phyloP scores from a whole-genome alignment of 805 yeast species.

The Metschnikowia peoriensis region DNA sequence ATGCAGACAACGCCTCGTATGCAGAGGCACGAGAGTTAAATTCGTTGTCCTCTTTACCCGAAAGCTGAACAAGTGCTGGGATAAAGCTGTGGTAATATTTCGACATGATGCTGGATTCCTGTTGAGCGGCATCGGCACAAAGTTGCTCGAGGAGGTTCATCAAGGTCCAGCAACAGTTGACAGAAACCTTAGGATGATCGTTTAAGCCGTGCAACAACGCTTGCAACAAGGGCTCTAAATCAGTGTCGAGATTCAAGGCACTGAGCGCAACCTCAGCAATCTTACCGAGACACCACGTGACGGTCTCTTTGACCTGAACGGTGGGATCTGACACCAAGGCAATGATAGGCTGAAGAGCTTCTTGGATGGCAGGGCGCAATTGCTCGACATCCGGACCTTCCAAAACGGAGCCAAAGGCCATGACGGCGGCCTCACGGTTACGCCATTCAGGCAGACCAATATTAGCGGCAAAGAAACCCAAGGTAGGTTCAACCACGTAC shows the following conservation, averaged over 20 bases:
- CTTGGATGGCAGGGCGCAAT: conserved; percentile 64
- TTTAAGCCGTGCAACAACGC: conserved; percentile 78
- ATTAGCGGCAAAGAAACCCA: conserved; percentile 78
- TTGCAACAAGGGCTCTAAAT: conserved; percentile 67
- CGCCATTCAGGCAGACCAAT: conserved; percentile 66
- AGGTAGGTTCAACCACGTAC: conserved; percentile 80
- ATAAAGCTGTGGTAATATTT: conserved; percentile 68
- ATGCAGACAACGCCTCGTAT: conserved; percentile 83
- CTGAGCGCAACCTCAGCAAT: conserved; percentile 84
- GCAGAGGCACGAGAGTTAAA: conserved; percentile 91
- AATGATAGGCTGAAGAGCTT: conserved; percentile 81
- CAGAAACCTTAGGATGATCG: conserved; percentile 89
- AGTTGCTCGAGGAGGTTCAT: conserved; percentile 89
- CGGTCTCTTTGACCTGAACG: conserved; percentile 91
- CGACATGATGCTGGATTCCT: conserved; percentile 63
- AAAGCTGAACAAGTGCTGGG: conserved; percentile 66
- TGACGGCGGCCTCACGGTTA: conserved; percentile 92
- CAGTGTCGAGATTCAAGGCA: conserved; percentile 63
- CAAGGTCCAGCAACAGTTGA: conserved; percentile 98
- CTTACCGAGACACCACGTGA: conserved; percentile 97
- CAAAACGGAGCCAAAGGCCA: conserved; percentile 97
- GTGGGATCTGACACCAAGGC: conserved; percentile 68
- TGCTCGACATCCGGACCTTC: conserved; percentile 87
- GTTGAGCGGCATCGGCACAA: conserved; percentile 48
- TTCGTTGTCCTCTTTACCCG: conserved; percentile 78